A percentile compares a stretch with the other conserved stretches of the same genome.
These are phyloP conservation scores for Kodamaea jinghongensis DNA, from an alignment of 805 yeast genomes.

Conservation along the genomic window DNA sequence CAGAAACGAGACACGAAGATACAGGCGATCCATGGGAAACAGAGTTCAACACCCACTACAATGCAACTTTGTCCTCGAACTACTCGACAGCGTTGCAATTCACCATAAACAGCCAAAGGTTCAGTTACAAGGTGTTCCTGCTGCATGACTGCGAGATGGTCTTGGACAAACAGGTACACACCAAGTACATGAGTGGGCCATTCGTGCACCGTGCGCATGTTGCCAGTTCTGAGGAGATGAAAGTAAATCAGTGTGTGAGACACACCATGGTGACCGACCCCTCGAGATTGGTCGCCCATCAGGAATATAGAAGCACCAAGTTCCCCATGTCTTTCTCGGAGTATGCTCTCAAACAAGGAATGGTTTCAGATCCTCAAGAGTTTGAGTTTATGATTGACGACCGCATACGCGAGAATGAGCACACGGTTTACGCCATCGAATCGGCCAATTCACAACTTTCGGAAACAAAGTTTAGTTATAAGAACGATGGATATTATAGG, in stretches of 20 bases:
- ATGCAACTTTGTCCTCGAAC: slow-evolving; percentile 4
- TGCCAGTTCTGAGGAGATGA: not conserved
- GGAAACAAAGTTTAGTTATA: slow-evolving; percentile 1
- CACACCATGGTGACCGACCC: slow-evolving; percentile 3
- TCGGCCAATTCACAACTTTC: not conserved
- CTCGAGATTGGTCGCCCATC: slow-evolving; percentile 5
- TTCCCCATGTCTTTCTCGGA: slow-evolving; percentile 6
- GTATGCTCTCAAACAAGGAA: slow-evolving; percentile 1
- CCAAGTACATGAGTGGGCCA: slow-evolving; percentile 4
- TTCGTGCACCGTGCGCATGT: slow-evolving; percentile 1
- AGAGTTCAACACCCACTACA: slow-evolving; percentile 1
- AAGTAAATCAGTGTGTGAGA: slow-evolving; percentile 1
- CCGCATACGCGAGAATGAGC: not conserved
- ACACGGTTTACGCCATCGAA: not conserved
- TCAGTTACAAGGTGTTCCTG: slow-evolving; percentile 6
- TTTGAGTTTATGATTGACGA: slow-evolving; percentile 1
- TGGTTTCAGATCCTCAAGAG: slow-evolving; percentile 1
- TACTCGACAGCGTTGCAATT: slow-evolving; percentile 1
- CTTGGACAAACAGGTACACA: slow-evolving; percentile 3
- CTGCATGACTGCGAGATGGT: slow-evolving; percentile 5
- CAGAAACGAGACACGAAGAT: not conserved
- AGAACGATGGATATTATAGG: slow-evolving; percentile 1
- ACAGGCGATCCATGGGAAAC: slow-evolving; percentile 6
- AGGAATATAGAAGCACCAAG: slow-evolving; percentile 3
- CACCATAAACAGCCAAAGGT: not conserved